These are phyloP conservation scores for Leccinum longicurvipes DNA, from an alignment of 768 basidiomycete genomes.

Conservation along the genomic window DNA sequence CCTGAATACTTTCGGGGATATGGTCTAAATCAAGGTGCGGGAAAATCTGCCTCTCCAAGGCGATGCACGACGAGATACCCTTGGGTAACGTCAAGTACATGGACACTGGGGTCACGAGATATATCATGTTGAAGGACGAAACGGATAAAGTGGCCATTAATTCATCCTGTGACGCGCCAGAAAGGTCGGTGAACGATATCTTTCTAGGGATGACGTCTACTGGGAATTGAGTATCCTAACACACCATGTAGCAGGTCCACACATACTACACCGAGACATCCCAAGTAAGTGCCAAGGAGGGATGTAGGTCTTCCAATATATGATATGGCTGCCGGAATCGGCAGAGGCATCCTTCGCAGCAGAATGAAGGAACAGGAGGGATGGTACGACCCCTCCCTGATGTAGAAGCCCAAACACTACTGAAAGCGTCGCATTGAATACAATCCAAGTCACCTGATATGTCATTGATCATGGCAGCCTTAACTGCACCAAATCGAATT, in stretches of 20 bases:
- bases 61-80: conserved; percentile 22
- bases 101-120: conserved; percentile 33
- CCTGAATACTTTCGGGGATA: conserved; percentile 28
- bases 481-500: background rate
- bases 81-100: conserved; percentile 21
- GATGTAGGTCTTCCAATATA: conserved; percentile 43
- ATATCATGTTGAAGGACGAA: conserved; percentile 6
- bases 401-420: conserved; percentile 38
- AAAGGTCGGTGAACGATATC: conserved; percentile 29
- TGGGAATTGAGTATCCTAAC: background rate
- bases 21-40: conserved; percentile 41
- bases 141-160: conserved; percentile 18
- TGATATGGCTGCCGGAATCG: conserved; percentile 11
- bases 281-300: conserved; percentile 37
- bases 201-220: conserved; percentile 24
- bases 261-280: conserved; percentile 22
- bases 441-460: conserved; percentile 27
- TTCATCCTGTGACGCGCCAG: conserved; percentile 22
- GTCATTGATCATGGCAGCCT: background rate
- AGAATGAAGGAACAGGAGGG: conserved; percentile 33
- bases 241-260: background rate
- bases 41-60: conserved; percentile 24
- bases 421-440: conserved; percentile 27
- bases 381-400: conserved; percentile 42
- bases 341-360: conserved; percentile 7